A percentile compares a stretch with the other conserved stretches of the same genome.
These are phyloP conservation scores for Ophiocordyceps camponoti-rufipedis DNA, from an alignment of 2,329 filamentous ascomycete genomes.

Conservation along the genomic window DNA sequence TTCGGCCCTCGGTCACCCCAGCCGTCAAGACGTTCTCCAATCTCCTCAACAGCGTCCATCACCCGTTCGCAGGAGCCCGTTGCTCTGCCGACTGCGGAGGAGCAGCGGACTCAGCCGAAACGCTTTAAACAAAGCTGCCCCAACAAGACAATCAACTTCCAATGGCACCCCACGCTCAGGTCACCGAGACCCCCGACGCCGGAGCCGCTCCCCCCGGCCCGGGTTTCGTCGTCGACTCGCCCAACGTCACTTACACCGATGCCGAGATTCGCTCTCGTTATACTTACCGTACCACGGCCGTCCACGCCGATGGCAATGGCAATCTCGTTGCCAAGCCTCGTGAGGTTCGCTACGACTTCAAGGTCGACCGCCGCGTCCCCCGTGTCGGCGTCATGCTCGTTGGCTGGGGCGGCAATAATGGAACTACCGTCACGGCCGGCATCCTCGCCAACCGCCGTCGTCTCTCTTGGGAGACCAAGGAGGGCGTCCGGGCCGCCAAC, in stretches of 20 bases:
- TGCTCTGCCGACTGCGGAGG: conserved; percentile 77
- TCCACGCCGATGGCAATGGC: conserved; percentile 53
- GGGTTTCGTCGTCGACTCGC: conserved; percentile 75
- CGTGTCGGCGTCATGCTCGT: conserved; percentile 96
- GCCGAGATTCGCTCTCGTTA: conserved; percentile 83
- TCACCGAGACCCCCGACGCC: conserved; percentile 22
- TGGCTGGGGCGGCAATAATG: conserved; percentile 96
- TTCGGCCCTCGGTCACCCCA: conserved; percentile 34
- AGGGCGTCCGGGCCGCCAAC: conserved; percentile 71
- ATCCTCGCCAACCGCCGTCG: conserved; percentile 87
- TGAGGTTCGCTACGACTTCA: conserved; percentile 91
- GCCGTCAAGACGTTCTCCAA: conserved; percentile 96
- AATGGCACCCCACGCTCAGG: conserved; percentile 88
- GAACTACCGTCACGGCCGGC: conserved; percentile 88
- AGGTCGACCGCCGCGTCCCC: conserved; percentile 82
- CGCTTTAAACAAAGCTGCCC: conserved; percentile 23
- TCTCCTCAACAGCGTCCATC: conserved; percentile 85
- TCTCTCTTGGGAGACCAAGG: conserved; percentile 83
- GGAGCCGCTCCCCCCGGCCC: conserved; percentile 33
- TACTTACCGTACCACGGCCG: conserved; percentile 84
- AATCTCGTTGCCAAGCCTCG: conserved; percentile 71
- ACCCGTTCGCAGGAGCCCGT: conserved; percentile 93
- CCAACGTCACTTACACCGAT: conserved; percentile 84
- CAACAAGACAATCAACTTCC: conserved; percentile 8
- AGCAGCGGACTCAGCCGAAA: conserved; percentile 50